Percentiles rank a stretch among this genome's conserved stretches.
phyloP scores from a whole-genome alignment of 768 basidiomycete species.

The Lactarius deliciosus region DNA sequence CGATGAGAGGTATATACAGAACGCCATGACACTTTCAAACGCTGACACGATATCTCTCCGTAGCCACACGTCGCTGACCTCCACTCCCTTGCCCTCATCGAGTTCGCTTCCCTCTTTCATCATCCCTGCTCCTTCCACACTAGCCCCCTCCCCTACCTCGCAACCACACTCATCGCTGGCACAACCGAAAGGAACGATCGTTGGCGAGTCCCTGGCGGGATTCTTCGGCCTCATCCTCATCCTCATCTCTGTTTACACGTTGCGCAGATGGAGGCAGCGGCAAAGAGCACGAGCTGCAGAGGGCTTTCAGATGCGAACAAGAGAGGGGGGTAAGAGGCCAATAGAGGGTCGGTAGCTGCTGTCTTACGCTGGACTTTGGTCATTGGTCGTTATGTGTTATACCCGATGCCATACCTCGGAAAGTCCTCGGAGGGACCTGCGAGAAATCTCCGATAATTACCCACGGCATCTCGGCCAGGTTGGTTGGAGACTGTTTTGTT shows the following conservation, averaged over 20 bases:
- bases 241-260: slow-evolving; percentile 8
- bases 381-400: not conserved
- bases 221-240: slow-evolving; percentile 31
- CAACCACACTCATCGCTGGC: slow-evolving; percentile 20
- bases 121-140: slow-evolving; percentile 20
- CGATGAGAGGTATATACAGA: slow-evolving; percentile 13
- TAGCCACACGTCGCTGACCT: slow-evolving; percentile 22
- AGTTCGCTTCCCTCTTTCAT: slow-evolving; percentile 29
- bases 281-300: slow-evolving; percentile 3
- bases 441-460: not conserved
- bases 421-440: too few species aligned
- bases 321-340: not conserved
- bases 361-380: not conserved
- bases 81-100: slow-evolving; percentile 22
- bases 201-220: slow-evolving; percentile 30
- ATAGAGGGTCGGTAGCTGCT: not conserved
- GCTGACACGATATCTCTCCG: not conserved
- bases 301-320: slow-evolving; percentile 18
- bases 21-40: not conserved
- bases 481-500: not conserved
- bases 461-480: not conserved
- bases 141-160: slow-evolving; percentile 10
- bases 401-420: too few species aligned
- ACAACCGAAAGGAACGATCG: slow-evolving; percentile 30
- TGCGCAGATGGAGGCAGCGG: slow-evolving; percentile 17